Conservation (phyloP, 1,284 basidiomycete species). For the Vanrija pseudolonga region DNA sequence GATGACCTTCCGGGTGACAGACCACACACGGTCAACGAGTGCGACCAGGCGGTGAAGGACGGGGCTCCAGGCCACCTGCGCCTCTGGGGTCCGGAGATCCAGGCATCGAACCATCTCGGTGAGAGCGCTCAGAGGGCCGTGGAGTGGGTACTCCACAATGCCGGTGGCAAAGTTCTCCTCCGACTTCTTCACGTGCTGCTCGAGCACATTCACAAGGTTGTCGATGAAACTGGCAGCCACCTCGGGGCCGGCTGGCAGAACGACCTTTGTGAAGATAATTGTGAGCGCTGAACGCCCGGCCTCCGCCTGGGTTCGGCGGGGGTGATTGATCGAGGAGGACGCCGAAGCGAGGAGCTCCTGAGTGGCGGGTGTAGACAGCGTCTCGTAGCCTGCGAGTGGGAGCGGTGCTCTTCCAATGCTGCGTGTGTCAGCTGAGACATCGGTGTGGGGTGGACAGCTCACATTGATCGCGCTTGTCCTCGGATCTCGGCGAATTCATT, state of each 20-base stretch:
- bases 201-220: conserved; percentile 25
- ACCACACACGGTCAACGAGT: conserved; percentile 39
- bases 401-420: conserved; percentile 36
- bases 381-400: conserved; percentile 38
- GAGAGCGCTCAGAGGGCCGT: conserved; percentile 40
- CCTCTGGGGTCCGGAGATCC: conserved; percentile 6
- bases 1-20: conserved; percentile 37
- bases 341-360: conserved; percentile 27
- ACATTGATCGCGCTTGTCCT: conserved; percentile 36
- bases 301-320: conserved; percentile 46
- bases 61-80: conserved; percentile 21
- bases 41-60: conserved; percentile 25
- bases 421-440: not conserved
- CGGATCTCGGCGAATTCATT: conserved; percentile 46
- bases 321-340: conserved; percentile 32
- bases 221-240: conserved; percentile 23
- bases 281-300: conserved; percentile 42
- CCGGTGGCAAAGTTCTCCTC: conserved; percentile 34
- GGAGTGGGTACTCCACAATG: conserved; percentile 38
- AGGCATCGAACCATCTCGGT: conserved; percentile 29
- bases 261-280: conserved; percentile 35
- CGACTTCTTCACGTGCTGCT: conserved; percentile 21
- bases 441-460: conserved; percentile 9
- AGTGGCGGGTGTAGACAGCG: conserved; percentile 9
- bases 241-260: conserved; percentile 11